phyloP scores from a whole-genome alignment of 441 rosid genomes.

The Brassica hybrid region DNA sequence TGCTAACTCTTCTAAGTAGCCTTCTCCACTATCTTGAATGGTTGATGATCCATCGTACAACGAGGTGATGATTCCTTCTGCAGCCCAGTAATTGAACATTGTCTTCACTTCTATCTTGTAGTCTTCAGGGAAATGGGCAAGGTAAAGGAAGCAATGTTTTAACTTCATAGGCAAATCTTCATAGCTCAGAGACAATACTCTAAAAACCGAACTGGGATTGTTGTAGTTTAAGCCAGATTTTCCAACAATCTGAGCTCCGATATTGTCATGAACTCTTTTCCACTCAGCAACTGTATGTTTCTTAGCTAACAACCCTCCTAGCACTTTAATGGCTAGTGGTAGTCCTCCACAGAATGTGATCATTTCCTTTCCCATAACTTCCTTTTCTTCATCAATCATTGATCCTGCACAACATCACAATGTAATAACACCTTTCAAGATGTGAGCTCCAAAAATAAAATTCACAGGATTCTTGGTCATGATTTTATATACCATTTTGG shows the following conservation, averaged over 20 bases:
- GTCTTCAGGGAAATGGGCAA: slow-evolving; percentile 45
- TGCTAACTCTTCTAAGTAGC: slow-evolving; percentile 31
- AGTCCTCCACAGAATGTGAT: no score
- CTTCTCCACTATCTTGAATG: slow-evolving; percentile 31
- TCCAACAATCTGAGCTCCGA: slow-evolving; percentile 12
- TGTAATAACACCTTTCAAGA: no score
- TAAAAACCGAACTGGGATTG: background rate
- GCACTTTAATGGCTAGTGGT: background rate
- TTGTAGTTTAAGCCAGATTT: background rate
- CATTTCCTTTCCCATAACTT: no score
- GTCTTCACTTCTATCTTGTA: slow-evolving; percentile 2
- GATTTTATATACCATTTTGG: no score
- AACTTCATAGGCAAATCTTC: slow-evolving; percentile 36
- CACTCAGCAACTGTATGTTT: slow-evolving; percentile 22
- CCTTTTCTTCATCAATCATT: no score
- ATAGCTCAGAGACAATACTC: slow-evolving; percentile 29
- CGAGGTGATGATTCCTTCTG: slow-evolving; percentile 33
- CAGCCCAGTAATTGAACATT: slow-evolving; percentile 36
- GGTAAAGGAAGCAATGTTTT: slow-evolving; percentile 47
- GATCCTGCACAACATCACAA: no score
- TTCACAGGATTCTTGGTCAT: no score
- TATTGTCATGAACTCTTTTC: slow-evolving; percentile 21
- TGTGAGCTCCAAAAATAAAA: no score
- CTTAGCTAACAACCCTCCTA: slow-evolving; percentile 32
- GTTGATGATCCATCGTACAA: background rate